A percentile compares a stretch with the other conserved stretches of the same genome.
phyloP scores from a whole-genome alignment of 2,329 filamentous ascomycete species.

The Fonsecaea erecta region DNA sequence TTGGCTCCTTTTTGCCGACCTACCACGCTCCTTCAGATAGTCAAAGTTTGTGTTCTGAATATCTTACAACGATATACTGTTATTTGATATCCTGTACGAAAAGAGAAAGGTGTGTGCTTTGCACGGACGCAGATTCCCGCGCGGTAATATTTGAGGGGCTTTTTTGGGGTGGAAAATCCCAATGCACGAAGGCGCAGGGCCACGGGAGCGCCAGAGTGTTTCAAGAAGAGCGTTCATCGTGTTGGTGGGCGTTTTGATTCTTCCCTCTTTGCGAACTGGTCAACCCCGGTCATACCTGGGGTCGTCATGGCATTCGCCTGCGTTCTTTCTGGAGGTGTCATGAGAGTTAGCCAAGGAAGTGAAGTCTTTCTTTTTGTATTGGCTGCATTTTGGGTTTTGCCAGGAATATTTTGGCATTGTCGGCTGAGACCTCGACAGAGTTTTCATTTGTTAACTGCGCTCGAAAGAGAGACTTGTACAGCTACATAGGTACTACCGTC shows the following conservation, averaged over 20 bases:
- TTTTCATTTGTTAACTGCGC: slow-evolving; percentile 35
- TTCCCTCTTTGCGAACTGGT: background rate
- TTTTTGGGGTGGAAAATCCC: slow-evolving; percentile 13
- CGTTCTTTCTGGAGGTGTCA: slow-evolving; percentile 11
- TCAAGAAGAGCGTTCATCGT: slow-evolving; percentile 10
- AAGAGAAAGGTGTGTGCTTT: slow-evolving; percentile 25
- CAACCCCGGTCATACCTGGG: slow-evolving; percentile 13
- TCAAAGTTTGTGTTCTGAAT: slow-evolving; percentile 27
- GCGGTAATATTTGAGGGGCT: slow-evolving; percentile 19
- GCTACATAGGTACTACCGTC: slow-evolving; percentile 25
- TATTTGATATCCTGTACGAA: slow-evolving; percentile 38
- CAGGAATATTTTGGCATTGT: slow-evolving; percentile 24
- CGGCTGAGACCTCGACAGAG: slow-evolving; percentile 32
- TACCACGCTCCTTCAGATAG: slow-evolving; percentile 24
- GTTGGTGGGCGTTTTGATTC: slow-evolving; percentile 17
- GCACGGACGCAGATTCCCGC: slow-evolving; percentile 24
- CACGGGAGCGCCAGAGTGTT: slow-evolving; percentile 1
- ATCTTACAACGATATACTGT: slow-evolving; percentile 29
- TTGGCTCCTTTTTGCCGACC: background rate
- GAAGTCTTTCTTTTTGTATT: slow-evolving; percentile 26
- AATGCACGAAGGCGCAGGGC: slow-evolving; percentile 9
- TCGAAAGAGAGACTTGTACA: slow-evolving; percentile 32
- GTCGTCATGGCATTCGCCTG: slow-evolving; percentile 15
- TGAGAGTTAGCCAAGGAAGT: slow-evolving; percentile 5
- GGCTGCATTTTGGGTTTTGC: slow-evolving; percentile 27